phyloP scores from a whole-genome alignment of 2,329 filamentous ascomycete species.

The Alternaria rosae region DNA sequence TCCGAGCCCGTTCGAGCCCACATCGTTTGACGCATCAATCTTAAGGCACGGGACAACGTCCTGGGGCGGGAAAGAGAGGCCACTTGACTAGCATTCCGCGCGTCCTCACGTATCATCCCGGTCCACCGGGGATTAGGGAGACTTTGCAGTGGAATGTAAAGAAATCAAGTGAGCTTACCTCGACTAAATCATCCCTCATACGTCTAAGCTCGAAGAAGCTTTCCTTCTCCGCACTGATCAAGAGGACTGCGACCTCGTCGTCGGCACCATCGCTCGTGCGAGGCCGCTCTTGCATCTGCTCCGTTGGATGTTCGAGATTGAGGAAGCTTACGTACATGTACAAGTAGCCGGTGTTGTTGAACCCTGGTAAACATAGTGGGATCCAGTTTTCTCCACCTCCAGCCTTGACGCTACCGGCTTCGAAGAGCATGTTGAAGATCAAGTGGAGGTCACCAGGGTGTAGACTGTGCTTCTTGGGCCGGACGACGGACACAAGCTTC shows the following conservation, averaged over 20 bases:
- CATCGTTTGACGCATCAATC: slow-evolving; percentile 5
- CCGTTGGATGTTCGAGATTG: slow-evolving; percentile 62
- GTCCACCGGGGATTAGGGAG: slow-evolving; percentile 16
- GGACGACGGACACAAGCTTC: slow-evolving; percentile 90
- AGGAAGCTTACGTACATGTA: slow-evolving; percentile 99
- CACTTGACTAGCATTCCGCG: slow-evolving; percentile 6
- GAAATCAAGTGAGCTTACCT: slow-evolving; percentile 51
- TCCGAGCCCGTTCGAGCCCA: slow-evolving; percentile 3
- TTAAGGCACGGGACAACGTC: background rate
- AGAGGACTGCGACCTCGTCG: slow-evolving; percentile 83
- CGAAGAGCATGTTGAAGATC: slow-evolving; percentile 99
- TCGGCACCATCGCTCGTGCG: slow-evolving; percentile 55
- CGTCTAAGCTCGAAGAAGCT: slow-evolving; percentile 88
- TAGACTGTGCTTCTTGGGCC: slow-evolving; percentile 91
- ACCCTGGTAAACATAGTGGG: slow-evolving; percentile 91
- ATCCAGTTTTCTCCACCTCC: slow-evolving; percentile 98
- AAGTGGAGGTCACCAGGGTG: slow-evolving; percentile 95
- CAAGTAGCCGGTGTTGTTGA: slow-evolving; percentile 94
- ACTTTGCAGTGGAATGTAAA: slow-evolving; percentile 16
- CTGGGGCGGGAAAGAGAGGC: background rate
- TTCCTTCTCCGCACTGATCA: slow-evolving; percentile 93
- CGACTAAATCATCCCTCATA: slow-evolving; percentile 68
- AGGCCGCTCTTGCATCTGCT: slow-evolving; percentile 52
- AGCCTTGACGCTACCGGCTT: slow-evolving; percentile 88
- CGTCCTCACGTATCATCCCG: background rate